Evolutionary conservation across 2,329 filamentous ascomycete species (phyloP).

Genomic region (Neopestalotiopsis clavispora): DNA sequence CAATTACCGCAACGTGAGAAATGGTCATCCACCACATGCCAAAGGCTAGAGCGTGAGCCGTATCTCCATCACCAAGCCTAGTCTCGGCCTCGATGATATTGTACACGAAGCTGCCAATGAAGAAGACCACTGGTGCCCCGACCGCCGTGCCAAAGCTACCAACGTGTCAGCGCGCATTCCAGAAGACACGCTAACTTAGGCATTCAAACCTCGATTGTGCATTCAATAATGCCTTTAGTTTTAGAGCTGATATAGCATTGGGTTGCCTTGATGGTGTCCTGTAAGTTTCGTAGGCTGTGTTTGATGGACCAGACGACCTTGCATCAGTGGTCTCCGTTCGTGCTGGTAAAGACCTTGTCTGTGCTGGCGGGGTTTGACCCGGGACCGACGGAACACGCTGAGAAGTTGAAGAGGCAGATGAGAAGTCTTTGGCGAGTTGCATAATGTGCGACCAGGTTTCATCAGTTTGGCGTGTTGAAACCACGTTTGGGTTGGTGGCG

Average conservation of each 20-base stretch:
- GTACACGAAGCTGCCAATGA: slow-evolving; percentile 36
- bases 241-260: not conserved
- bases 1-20: slow-evolving; percentile 36
- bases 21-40: slow-evolving; percentile 42
- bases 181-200: not conserved
- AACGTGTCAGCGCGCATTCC: not conserved
- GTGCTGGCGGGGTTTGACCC: not conserved
- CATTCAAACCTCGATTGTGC: slow-evolving; percentile 3
- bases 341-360: not conserved
- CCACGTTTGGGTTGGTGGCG: not conserved
- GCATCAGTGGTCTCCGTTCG: not conserved
- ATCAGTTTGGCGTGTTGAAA: too few species aligned
- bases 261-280: not conserved
- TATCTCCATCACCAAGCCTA: slow-evolving; percentile 35
- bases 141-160: slow-evolving; percentile 35
- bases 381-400: not conserved
- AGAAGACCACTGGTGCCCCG: slow-evolving; percentile 36
- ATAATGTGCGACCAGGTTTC: not conserved
- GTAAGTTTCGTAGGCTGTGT: not conserved
- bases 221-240: not conserved
- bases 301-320: not conserved
- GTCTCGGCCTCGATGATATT: slow-evolving; percentile 34
- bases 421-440: slow-evolving; percentile 24
- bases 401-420: slow-evolving; percentile 33
- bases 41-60: slow-evolving; percentile 36